Base-by-base conservation (phyloP, 1,284 basidiomycete species). In the Trichosporon asahii region DNA sequence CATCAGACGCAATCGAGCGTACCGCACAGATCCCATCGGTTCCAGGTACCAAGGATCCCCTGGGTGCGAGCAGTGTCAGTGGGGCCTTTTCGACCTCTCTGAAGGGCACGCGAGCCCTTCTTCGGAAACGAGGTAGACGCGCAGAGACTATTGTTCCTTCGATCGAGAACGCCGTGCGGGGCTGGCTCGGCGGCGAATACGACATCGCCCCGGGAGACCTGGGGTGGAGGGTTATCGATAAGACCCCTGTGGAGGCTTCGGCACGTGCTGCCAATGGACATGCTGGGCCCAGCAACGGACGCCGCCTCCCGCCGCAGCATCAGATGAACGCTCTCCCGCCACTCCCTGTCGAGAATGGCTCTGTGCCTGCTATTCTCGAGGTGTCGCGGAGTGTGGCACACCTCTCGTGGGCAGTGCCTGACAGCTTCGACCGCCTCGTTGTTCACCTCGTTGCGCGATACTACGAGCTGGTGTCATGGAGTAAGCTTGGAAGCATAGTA, bases 401-500 rank as follows among this genome's bases (percentile, higher is more conserved):
- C 75, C 44, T 83, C 9, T 77, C 78, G 11, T 81, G 81, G 81
- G 74, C 76, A 1, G 73, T 82, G 0, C 68, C 77, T 14, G 82
- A 84, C 53, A 72, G 74, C 12, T 84, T 81, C 65, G 83, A 84
- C 64, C 69, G 83, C 37, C 70, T 83, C 27, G 78, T 84, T 11
- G 76, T 83, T 1, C 83, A 84, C 68, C 74, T 84, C 4, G 66
- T 84, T 4, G 75, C 73, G 15, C 70, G 83, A 31, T 84, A 84
- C 67, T 84, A 83, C 57, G 80, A 82, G 57, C 75, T 83, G 9
- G 67, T 80, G 9, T 81, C 81, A 21, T 84, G 81, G 79, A 82
- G 82, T 80, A 70, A 76, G 80, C 78, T 64, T 9, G 31, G 3
- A 6, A 33, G 31, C 31, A 33, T 33, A n/a, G n/a, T n/a, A n/a